Conservation (phyloP, 2,329 filamentous ascomycete genomes). For the Pseudocercospora fuligena region DNA sequence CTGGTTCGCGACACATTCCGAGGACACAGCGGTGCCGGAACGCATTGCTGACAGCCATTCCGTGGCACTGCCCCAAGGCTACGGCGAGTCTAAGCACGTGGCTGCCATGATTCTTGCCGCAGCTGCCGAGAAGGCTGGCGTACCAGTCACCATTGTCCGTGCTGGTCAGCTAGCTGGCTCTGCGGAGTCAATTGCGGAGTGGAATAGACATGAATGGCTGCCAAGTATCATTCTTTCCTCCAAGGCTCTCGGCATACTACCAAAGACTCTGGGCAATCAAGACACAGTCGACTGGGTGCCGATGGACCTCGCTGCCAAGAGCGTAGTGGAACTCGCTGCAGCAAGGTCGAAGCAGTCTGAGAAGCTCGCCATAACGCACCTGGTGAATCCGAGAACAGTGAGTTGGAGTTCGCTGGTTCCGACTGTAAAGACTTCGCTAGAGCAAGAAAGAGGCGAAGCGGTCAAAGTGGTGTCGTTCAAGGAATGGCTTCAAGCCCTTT, state of each 20-base stretch:
- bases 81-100: slow-evolving; percentile 47
- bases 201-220: slow-evolving; percentile 51
- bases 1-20: slow-evolving; percentile 26
- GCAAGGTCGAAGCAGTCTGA: slow-evolving; percentile 13
- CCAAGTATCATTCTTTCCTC: slow-evolving; percentile 50
- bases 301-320: slow-evolving; percentile 46
- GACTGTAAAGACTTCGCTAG: slow-evolving; percentile 26
- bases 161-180: slow-evolving; percentile 38
- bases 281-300: slow-evolving; percentile 52
- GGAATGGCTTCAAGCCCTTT: slow-evolving; percentile 33
- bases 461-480: slow-evolving; percentile 31
- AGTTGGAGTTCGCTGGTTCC: slow-evolving; percentile 35
- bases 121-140: slow-evolving; percentile 36
- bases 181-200: slow-evolving; percentile 36
- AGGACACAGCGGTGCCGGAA: slow-evolving; percentile 39
- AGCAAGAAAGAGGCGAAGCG: slow-evolving; percentile 12
- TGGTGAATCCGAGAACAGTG: slow-evolving; percentile 36
- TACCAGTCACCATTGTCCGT: slow-evolving; percentile 32
- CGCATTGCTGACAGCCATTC: slow-evolving; percentile 34
- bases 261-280: slow-evolving; percentile 43
- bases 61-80: slow-evolving; percentile 42
- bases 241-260: slow-evolving; percentile 44
- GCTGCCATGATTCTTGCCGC: slow-evolving; percentile 39
- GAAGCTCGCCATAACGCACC: slow-evolving; percentile 33
- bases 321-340: slow-evolving; percentile 28